These are phyloP conservation scores for Exophiala dermatitidis DNA, from an alignment of 2,329 filamentous ascomycete genomes.

Conservation along the genomic window DNA sequence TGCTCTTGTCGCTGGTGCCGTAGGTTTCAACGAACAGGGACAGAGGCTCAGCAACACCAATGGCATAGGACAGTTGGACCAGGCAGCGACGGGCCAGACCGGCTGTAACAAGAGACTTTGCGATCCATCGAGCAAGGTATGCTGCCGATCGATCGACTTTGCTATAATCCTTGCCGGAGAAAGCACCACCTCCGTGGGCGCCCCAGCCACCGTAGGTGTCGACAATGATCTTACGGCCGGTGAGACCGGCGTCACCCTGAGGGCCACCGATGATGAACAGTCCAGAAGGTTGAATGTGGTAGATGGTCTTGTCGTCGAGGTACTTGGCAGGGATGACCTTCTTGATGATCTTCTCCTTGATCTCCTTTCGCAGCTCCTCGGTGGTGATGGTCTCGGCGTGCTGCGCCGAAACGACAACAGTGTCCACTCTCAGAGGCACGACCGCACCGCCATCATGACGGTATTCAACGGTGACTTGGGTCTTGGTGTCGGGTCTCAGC, in stretches of 20 bases:
- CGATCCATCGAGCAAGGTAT: conserved; percentile 96
- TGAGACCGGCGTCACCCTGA: conserved; percentile 97
- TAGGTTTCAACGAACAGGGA: conserved; percentile 98
- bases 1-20: conserved; percentile 82
- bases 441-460: conserved; percentile 93
- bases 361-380: conserved; percentile 86
- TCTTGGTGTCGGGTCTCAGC: conserved; percentile 99
- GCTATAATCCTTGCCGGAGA: conserved; percentile 99
- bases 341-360: conserved; percentile 96
- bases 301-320: conserved; percentile 86
- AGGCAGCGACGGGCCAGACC: conserved; percentile 85
- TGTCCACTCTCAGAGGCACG: conserved; percentile 86
- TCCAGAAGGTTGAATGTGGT: conserved; percentile 98
- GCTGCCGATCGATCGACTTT: conserved; percentile 98
- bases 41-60: conserved; percentile 94
- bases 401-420: conserved; percentile 92
- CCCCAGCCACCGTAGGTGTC: conserved; percentile 99
- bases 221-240: conserved; percentile 98
- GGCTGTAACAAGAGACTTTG: conserved; percentile 90
- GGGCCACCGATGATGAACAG: conserved; percentile 98
- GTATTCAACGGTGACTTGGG: conserved; percentile 98
- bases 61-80: conserved; percentile 98
- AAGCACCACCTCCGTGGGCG: conserved; percentile 98
- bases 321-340: conserved; percentile 86
- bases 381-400: conserved; percentile 83